Evolutionary conservation across 139 green algal species (phyloP), one percentile per base, ranked within the genome.

Genomic region (Nannochloris sp.): DNA sequence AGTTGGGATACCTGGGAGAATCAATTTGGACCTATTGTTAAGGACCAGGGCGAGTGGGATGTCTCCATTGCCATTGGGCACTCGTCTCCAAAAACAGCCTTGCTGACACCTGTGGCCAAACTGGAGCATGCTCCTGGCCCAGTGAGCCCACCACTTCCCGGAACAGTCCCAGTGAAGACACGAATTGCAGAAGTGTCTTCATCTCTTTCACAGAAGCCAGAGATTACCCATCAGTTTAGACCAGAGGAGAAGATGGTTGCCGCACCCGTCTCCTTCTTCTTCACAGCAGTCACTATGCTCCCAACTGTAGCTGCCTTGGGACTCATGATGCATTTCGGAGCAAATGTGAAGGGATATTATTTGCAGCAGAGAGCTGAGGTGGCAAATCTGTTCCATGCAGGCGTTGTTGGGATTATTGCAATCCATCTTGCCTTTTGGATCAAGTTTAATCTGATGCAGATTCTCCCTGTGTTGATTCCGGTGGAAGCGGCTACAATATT

Each of bases 361-460:
- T 24, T 21, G 16, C 46, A 53, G 11, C 5, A 53, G 46, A 18
- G n/a, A 5, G 46, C 46, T 3, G 5, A 25, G 6, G 16, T 21
- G 46, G 46, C 46, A 53, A 40, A 40, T 40, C 46, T 53, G 18
- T 53, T 53, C n/a, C 46, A 53, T 53, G 46, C 18, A 19, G 46
- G 46, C 8, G n/a, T 53, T 19, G 7, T 21, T 25, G 11, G 10
- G 2, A 10, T 53, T 25, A 25, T 53, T 11, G 46, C n/a, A 10
- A 19, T 53, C 5, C 46, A 53, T 9, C n/a, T 53, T 25, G 46
- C 46, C n/a, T 53, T 53, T 53, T 53, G 46, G 46, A 53, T 21
- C n/a, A 19, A 21, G 18, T 53, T 53, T 12, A 53, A 19, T 19
- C n/a, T 53, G 15, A 25, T 53, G 8, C 46, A 53, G 46, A 53